Evolutionary conservation across 2,329 filamentous ascomycete species (phyloP).

Genomic region (Ophiostoma novo-ulmi): DNA sequence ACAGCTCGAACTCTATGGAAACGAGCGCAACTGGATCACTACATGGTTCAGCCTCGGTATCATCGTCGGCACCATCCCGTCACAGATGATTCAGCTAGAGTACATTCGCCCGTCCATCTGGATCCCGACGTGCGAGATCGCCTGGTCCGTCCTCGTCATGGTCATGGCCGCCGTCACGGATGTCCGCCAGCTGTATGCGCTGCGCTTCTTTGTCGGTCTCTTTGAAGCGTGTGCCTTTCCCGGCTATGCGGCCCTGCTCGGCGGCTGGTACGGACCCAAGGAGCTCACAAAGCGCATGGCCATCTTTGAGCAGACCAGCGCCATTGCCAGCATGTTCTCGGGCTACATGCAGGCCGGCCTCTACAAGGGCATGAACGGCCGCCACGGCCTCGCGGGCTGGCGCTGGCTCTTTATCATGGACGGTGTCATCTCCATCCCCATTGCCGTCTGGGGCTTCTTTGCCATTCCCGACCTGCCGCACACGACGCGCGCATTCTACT

Average conservation of each 20-base stretch:
- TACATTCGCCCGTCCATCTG: constrained; percentile 32
- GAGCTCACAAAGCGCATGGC: constrained; percentile 57
- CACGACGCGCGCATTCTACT: constrained; percentile 25
- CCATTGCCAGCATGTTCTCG: constrained; percentile 57
- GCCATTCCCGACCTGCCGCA: constrained; percentile 28
- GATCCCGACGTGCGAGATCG: constrained; percentile 33
- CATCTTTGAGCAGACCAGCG: constrained; percentile 55
- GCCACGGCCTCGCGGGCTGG: constrained; percentile 35
- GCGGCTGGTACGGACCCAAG: constrained; percentile 51
- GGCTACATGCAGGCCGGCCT: constrained; percentile 57
- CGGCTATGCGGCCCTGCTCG: constrained; percentile 19
- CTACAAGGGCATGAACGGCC: constrained; percentile 42
- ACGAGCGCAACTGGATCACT: constrained; percentile 38
- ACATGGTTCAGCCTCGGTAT: constrained; percentile 46
- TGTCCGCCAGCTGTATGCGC: constrained; percentile 33
- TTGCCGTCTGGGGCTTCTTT: constrained; percentile 29
- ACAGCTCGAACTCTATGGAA: constrained; percentile 36
- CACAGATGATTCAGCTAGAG: constrained; percentile 46
- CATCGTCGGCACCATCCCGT: constrained; percentile 54
- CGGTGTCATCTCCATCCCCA: constrained; percentile 31
- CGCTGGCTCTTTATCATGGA: constrained; percentile 42
- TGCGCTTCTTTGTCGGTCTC: constrained; percentile 34
- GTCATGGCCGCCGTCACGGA: constrained; percentile 33
- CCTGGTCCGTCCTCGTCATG: constrained; percentile 32
- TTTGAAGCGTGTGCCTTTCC: constrained; percentile 30